A percentile compares a stretch with the other conserved stretches of the same genome.
phyloP scores from a whole-genome alignment of 169 alveolate species.

The Besnoitia besnoiti region DNA sequence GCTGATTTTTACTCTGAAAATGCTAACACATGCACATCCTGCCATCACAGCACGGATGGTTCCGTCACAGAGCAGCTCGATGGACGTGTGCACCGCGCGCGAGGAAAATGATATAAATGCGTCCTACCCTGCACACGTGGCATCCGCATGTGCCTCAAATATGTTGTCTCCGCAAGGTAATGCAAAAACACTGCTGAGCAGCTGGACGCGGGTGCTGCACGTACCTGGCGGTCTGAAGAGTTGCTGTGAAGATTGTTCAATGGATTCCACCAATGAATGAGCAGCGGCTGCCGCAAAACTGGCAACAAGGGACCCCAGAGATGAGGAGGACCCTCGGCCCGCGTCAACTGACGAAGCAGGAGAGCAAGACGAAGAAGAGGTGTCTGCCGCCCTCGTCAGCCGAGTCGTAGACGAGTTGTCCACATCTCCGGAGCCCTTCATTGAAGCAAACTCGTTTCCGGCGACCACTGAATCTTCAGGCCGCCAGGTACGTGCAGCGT shows the following conservation, averaged over 20 bases:
- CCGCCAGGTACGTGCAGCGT: slow-evolving; percentile 36
- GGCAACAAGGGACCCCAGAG: not conserved
- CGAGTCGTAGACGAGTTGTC: not conserved
- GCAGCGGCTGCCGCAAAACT: slow-evolving; percentile 46
- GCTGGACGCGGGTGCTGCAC: not conserved
- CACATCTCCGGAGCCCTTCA: not conserved
- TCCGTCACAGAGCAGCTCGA: no score
- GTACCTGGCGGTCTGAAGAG: slow-evolving; percentile 54
- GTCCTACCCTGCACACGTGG: no score
- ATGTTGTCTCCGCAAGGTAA: no score
- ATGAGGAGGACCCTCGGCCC: not conserved
- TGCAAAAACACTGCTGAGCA: no score
- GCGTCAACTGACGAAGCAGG: not conserved
- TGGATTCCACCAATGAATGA: slow-evolving; percentile 25
- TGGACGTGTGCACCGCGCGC: no score
- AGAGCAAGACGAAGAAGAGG: not conserved
- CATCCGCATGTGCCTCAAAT: no score
- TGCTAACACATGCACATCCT: no score
- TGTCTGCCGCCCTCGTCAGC: not conserved
- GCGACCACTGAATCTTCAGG: slow-evolving; percentile 31
- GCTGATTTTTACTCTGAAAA: no score
- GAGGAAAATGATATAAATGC: no score
- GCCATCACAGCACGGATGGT: no score
- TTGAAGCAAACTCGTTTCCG: not conserved
- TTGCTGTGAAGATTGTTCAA: slow-evolving; percentile 53